phyloP scores from a whole-genome alignment of 2,329 filamentous ascomycete genomes.

The Boeremia lycopersici region DNA sequence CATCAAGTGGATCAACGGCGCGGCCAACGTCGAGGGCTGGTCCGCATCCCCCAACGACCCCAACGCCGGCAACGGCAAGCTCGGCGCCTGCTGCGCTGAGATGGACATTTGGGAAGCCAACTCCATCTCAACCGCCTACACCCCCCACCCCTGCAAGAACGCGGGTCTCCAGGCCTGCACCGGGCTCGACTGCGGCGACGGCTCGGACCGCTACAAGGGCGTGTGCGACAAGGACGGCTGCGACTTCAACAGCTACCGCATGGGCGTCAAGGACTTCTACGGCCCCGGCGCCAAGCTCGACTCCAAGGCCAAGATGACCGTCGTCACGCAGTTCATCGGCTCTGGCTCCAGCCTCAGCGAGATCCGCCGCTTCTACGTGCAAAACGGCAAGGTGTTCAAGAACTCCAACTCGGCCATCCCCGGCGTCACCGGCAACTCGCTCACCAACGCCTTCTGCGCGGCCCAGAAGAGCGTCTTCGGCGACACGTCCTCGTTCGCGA shows the following conservation, averaged over 20 bases:
- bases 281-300: conserved; percentile 59
- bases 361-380: conserved; percentile 58
- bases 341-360: conserved; percentile 51
- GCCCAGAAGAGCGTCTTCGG: conserved; percentile 62
- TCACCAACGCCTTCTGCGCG: conserved; percentile 65
- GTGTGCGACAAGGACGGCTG: conserved; percentile 73
- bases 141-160: conserved; percentile 67
- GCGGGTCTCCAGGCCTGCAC: conserved; percentile 59
- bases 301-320: conserved; percentile 53
- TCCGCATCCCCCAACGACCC: conserved; percentile 57
- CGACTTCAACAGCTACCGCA: conserved; percentile 66
- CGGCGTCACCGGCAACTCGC: conserved; percentile 58
- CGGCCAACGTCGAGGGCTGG: conserved; percentile 63
- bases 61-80: conserved; percentile 59
- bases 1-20: conserved; percentile 61
- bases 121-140: conserved; percentile 66
- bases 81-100: conserved; percentile 70
- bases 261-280: conserved; percentile 68
- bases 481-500: conserved; percentile 60
- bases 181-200: conserved; percentile 51
- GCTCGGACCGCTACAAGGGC: conserved; percentile 62
- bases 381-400: conserved; percentile 56
- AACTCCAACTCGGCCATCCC: conserved; percentile 52
- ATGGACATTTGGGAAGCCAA: conserved; percentile 77
- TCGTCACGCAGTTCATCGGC: conserved; percentile 59